Conservation (phyloP, 345 rosid genomes). For the Salix caprea region DNA sequence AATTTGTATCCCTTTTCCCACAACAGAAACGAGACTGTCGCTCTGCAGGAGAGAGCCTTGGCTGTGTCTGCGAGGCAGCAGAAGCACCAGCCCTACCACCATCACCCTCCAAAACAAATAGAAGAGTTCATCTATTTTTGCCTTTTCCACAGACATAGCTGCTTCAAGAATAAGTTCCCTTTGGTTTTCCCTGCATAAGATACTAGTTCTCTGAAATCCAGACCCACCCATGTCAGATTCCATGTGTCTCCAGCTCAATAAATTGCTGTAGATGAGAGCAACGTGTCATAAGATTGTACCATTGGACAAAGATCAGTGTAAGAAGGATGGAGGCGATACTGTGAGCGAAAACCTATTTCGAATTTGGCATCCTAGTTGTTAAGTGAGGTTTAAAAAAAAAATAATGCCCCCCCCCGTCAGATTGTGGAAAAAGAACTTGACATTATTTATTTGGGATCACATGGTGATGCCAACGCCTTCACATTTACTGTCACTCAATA, state of each 20-base stretch:
- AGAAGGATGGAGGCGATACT: constrained; percentile 3
- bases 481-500: constrained; percentile 18
- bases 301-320: constrained; percentile 23
- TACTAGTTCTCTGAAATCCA: constrained; percentile 43
- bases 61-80: constrained; percentile 16
- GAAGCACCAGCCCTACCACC: constrained; percentile 16
- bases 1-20: constrained; percentile 42
- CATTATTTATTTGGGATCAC: constrained; percentile 43
- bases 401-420: constrained; percentile 17
- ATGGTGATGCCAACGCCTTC: constrained; percentile 45
- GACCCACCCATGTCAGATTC: constrained; percentile 45
- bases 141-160: constrained; percentile 9
- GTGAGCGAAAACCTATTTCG: constrained; percentile 18
- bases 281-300: constrained; percentile 37
- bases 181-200: constrained; percentile 26
- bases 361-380: constrained; percentile 41
- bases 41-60: constrained; percentile 37
- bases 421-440: constrained; percentile 33
- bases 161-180: constrained; percentile 19
- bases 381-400: constrained; percentile 31
- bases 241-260: constrained; percentile 54
- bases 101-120: constrained; percentile 24
- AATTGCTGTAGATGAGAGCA: constrained; percentile 44
- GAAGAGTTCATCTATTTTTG: constrained; percentile 2
- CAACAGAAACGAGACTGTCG: constrained; percentile 44